phyloP scores from a whole-genome alignment of 2,329 filamentous ascomycete species.

The Fusarium metavorans region DNA sequence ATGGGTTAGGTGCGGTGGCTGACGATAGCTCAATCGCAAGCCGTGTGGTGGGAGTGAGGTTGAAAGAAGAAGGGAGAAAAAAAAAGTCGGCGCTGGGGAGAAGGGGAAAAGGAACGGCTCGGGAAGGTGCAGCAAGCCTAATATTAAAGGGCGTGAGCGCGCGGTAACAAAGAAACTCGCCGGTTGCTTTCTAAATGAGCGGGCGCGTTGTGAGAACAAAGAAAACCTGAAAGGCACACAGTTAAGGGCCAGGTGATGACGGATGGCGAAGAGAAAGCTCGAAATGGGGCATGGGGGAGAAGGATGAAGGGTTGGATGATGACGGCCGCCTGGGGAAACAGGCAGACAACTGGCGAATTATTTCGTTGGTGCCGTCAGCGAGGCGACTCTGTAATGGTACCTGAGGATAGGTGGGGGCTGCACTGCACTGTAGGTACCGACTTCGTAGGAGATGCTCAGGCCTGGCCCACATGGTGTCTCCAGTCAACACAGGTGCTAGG shows the following conservation, averaged over 20 bases:
- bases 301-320: constrained; percentile 36
- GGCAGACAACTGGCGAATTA: constrained; percentile 26
- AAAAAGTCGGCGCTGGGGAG: constrained; percentile 41
- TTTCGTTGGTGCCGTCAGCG: constrained; percentile 30
- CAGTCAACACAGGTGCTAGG: neutral
- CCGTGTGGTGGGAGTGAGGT: constrained; percentile 40
- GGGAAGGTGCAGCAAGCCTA: constrained; percentile 31
- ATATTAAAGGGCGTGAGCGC: constrained; percentile 31
- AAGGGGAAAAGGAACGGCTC: constrained; percentile 40
- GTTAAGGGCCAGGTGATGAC: constrained; percentile 32
- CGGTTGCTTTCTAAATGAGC: constrained; percentile 28
- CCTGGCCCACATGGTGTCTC: neutral
- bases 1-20: constrained; percentile 34
- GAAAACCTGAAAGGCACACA: constrained; percentile 21
- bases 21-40: constrained; percentile 44
- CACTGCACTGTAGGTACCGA: neutral
- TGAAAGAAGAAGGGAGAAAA: constrained; percentile 42
- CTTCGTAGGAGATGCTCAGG: neutral
- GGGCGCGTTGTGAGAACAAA: constrained; percentile 25
- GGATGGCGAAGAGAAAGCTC: constrained; percentile 33
- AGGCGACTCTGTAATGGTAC: constrained; percentile 24
- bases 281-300: constrained; percentile 29
- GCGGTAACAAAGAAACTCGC: constrained; percentile 23
- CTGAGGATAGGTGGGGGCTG: neutral
- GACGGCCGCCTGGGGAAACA: constrained; percentile 32